phyloP scores from a whole-genome alignment of 176 grass and related monocot genomes.

The Avena eriantha region DNA sequence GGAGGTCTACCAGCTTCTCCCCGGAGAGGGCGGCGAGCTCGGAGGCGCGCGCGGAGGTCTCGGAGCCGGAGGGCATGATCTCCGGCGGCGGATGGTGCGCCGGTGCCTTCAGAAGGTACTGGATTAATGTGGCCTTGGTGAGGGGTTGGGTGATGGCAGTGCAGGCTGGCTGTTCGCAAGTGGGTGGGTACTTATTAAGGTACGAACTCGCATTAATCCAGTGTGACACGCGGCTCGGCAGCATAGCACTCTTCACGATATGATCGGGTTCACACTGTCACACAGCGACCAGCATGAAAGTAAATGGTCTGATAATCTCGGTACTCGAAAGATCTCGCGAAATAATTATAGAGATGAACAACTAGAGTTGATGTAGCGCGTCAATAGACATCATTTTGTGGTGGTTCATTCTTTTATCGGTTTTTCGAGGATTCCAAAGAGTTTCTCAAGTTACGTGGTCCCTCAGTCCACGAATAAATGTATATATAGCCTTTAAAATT shows the following conservation, averaged over 20 bases:
- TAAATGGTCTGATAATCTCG: no score
- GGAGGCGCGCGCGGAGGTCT: neutral
- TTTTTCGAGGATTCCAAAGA: neutral
- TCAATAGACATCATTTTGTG: neutral
- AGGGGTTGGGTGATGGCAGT: neutral
- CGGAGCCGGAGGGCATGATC: neutral
- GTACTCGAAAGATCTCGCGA: no score
- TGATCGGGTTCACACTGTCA: neutral
- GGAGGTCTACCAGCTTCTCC: constrained; percentile 24
- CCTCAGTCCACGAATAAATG: no score
- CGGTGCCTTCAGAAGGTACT: neutral
- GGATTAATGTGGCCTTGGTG: neutral
- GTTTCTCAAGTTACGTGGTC: neutral
- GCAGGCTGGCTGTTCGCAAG: neutral
- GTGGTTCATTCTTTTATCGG: neutral
- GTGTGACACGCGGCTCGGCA: neutral
- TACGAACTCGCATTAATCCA: neutral
- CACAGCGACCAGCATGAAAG: no score
- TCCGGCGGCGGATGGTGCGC: neutral
- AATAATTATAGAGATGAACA: no score
- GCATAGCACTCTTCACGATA: neutral
- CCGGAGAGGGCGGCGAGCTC: constrained; percentile 19
- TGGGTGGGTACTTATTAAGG: constrained; percentile 2
- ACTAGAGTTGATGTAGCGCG: no score
- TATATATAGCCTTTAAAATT: no score